Conservation (phyloP, 345 rosid species). For the Heritiera littoralis region DNA sequence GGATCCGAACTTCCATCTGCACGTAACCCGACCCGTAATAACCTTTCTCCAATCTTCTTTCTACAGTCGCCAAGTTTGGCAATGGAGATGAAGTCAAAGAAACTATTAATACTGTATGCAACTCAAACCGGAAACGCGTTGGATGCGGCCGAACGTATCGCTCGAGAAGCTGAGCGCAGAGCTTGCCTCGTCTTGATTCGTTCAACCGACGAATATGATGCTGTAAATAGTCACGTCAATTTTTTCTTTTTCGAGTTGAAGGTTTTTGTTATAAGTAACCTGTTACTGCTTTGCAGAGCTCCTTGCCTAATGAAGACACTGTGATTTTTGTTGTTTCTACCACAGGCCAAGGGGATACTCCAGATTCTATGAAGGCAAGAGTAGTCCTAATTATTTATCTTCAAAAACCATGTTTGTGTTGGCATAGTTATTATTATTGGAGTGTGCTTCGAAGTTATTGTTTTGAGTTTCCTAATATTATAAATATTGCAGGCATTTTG, state of each 20-base stretch:
- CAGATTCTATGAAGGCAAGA: conserved; percentile 79
- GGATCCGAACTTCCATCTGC: background rate
- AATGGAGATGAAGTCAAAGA: conserved; percentile 47
- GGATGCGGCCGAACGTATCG: conserved; percentile 83
- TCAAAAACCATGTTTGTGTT: background rate
- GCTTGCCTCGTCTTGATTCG: conserved; percentile 53
- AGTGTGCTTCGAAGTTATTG: background rate
- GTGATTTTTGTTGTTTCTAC: conserved; percentile 87
- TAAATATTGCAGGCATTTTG: conserved; percentile 61
- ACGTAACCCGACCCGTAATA: too few species aligned
- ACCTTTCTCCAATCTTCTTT: too few species aligned
- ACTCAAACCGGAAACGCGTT: conserved; percentile 83
- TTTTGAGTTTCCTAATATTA: conserved; percentile 22
- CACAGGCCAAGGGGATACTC: conserved; percentile 96
- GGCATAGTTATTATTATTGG: background rate
- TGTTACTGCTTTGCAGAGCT: conserved; percentile 47
- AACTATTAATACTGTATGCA: conserved; percentile 65
- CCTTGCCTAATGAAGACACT: conserved; percentile 51
- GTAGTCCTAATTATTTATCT: background rate
- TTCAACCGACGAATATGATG: conserved; percentile 64
- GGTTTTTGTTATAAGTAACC: background rate
- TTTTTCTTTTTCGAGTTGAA: background rate
- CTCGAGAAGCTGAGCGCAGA: conserved; percentile 77
- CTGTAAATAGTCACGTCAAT: conserved; percentile 39
- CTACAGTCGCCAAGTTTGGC: background rate